phyloP scores from a whole-genome alignment of 495 filamentous ascomycete species.

The Hypoxylon fragiforme region DNA sequence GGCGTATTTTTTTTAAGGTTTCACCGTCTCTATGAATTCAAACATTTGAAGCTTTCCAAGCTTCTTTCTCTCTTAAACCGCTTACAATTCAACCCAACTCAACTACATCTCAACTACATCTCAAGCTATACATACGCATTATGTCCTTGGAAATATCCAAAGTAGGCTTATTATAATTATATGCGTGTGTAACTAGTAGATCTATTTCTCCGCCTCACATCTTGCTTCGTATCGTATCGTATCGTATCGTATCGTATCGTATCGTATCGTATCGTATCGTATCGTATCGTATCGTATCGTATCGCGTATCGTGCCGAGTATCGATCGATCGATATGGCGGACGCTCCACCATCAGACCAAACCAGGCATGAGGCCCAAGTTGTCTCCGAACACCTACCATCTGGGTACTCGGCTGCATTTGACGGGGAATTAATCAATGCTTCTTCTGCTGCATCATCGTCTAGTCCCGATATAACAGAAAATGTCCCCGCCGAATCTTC shows the following conservation, averaged over 20 bases:
- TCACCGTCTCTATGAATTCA: slow-evolving; percentile 29
- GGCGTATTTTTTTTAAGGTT: slow-evolving; percentile 14
- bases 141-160: slow-evolving; percentile 6
- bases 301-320: too few species aligned
- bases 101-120: neutral
- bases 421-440: slow-evolving; percentile 20
- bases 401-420: slow-evolving; percentile 52
- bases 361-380: slow-evolving; percentile 39
- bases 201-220: too few species aligned
- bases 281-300: too few species aligned
- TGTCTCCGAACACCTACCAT: slow-evolving; percentile 49
- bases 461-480: slow-evolving; percentile 38
- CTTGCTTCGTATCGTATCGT: too few species aligned
- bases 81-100: neutral
- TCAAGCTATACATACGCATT: neutral
- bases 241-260: too few species aligned
- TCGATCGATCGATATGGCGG: slow-evolving; percentile 19
- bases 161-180: neutral
- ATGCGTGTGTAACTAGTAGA: too few species aligned
- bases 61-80: neutral
- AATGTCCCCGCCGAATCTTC: slow-evolving; percentile 55
- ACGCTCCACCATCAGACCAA: slow-evolving; percentile 21
- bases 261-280: too few species aligned
- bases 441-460: slow-evolving; percentile 38
- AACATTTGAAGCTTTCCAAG: too few species aligned